Evolutionary conservation across 1,284 basidiomycete genomes (phyloP), one percentile per base, ranked within the genome.

Genomic region (Cutaneotrichosporon cutaneum): DNA sequence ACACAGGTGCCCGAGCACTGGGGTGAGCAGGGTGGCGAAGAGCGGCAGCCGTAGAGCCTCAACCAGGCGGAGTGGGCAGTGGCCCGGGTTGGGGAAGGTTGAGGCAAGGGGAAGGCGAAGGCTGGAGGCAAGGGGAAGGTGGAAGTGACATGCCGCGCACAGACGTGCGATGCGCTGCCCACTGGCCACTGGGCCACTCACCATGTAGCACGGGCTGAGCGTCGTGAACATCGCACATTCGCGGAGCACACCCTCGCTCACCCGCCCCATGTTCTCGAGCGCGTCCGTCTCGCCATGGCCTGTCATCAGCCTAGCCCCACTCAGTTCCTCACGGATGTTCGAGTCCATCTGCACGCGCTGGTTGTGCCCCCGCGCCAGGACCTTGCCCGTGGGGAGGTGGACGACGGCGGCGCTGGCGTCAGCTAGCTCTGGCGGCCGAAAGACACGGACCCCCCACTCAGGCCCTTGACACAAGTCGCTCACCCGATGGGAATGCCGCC

Each of bases 401-500:
- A 72, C 66, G 24, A 74, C 59, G 2, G 65, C 66, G 24, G 68
- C 71, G 6, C 72, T 73, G 58, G 16, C 4, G 45, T 62, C 30
- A 47, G 56, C 45, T 9, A 8, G 4, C 7, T 26, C 45, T 9
- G 30, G 30, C 30, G 5, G 30, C 18, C 18, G 16, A 42, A 30
- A 0, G 24, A 18, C 6, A 30, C 50, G 35, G 27, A 14, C 55
- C 24, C 26, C 35, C 55, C 45, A n/a, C 11, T 56, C 44, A 18
- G 44, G 18, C 22, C 7, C 44, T 22, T 3, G 26, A 8, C 47
- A 1, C 13, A 22, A 45, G 35, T 18, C 11, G 10, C 67, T 56
- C 35, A 70, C 70, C 72, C 73, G 60, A 75, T 75, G 2, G 73
- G 73, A n/a, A 75, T 69, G n/a, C 73, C 73, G 24, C 73, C 73